Conservation (phyloP, 2,329 filamentous ascomycete species). For the Phaeomoniella chlamydospora region DNA sequence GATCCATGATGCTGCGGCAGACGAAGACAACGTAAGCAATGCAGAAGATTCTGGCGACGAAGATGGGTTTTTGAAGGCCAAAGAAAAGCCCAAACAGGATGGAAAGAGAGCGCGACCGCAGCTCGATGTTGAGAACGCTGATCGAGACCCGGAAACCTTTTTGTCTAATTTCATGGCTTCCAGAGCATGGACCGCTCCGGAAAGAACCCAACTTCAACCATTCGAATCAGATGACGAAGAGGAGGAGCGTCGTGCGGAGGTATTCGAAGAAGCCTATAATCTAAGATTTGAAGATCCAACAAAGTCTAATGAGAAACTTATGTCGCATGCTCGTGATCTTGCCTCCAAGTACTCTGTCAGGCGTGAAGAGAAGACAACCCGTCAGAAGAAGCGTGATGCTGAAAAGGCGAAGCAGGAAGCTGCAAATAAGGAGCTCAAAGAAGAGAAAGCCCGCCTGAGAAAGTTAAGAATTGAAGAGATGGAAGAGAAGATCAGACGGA, state of each 20-base stretch:
- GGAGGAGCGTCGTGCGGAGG: constrained; percentile 60
- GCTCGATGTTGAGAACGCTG: constrained; percentile 57
- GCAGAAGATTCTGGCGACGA: constrained; percentile 44
- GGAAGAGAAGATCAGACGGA: constrained; percentile 71
- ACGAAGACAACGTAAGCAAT: constrained; percentile 26
- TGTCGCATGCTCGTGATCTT: constrained; percentile 78
- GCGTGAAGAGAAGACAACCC: constrained; percentile 61
- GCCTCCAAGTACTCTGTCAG: constrained; percentile 71
- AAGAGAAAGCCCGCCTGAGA: constrained; percentile 69
- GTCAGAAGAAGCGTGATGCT: constrained; percentile 64
- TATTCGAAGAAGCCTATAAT: constrained; percentile 89
- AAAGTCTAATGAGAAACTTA: constrained; percentile 74
- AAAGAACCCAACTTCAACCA: constrained; percentile 54
- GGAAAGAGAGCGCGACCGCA: constrained; percentile 34
- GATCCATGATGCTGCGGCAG: constrained; percentile 52
- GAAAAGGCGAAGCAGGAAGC: constrained; percentile 66
- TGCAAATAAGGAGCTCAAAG: constrained; percentile 59
- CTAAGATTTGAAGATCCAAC: constrained; percentile 85
- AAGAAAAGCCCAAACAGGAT: constrained; percentile 18
- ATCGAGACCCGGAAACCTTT: constrained; percentile 81
- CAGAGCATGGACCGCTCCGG: constrained; percentile 70
- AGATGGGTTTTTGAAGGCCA: constrained; percentile 62
- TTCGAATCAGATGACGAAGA: constrained; percentile 88
- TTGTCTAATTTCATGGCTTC: constrained; percentile 93
- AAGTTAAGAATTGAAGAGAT: constrained; percentile 86